These are phyloP conservation scores for Trichomonas vaginalis DNA, from an alignment of 208 protist species.

Conservation along the genomic window DNA sequence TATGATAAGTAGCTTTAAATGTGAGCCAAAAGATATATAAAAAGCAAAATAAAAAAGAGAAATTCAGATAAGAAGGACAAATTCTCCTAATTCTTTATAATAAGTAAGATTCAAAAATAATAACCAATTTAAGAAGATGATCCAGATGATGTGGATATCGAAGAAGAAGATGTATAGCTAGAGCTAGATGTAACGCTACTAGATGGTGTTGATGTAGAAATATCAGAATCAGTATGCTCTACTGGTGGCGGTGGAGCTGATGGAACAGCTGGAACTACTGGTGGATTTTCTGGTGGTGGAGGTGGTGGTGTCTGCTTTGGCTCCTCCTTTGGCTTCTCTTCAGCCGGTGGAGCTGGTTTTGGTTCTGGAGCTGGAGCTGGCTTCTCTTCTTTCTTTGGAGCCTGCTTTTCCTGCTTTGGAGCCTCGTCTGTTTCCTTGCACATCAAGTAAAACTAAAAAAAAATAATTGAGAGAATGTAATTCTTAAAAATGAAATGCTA, in stretches of 20 bases:
- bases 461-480: too few species aligned
- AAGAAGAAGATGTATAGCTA: not conserved
- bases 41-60: too few species aligned
- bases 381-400: not conserved
- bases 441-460: not conserved
- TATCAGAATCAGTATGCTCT: not conserved
- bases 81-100: not conserved
- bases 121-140: not conserved
- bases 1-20: too few species aligned
- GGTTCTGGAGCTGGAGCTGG: not conserved
- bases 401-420: not conserved
- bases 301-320: not conserved
- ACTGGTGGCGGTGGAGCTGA: not conserved
- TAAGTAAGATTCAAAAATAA: not conserved
- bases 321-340: not conserved
- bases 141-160: not conserved
- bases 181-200: not conserved
- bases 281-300: not conserved
- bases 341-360: not conserved
- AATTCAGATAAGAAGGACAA: too few species aligned
- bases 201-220: not conserved
- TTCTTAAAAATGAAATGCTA: too few species aligned
- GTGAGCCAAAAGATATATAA: too few species aligned
- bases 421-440: not conserved
- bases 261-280: not conserved